Evolutionary conservation across 78 protist genomes (phyloP), one percentile per base, ranked within the genome.

Genomic region (Speleostelium caveatum): DNA sequence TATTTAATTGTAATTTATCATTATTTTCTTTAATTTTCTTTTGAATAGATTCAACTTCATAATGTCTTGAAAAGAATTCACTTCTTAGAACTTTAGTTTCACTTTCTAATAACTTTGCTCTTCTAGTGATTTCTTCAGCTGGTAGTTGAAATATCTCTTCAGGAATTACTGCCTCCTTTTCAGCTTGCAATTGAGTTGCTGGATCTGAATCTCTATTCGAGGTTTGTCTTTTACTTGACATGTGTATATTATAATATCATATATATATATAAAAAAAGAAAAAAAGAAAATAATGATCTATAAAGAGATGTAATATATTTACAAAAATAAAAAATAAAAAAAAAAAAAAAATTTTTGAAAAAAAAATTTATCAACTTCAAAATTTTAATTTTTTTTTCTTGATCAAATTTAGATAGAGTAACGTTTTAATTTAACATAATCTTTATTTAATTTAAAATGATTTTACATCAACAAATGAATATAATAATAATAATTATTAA

Each of bases 1-100:
- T 93, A 96, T 99, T 96, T 51, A 97, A 74, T 68, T 98, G 97
- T 74, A 99, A 95, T 68, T 98, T 97, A 28, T 96, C 97, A 8
- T 36, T 49, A 94, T 98, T 99, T 42, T 97, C 99, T 80, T 96
- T 96, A 79, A 97, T 87, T 86, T 66, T 73, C 33, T 94, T 98
- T 66, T 88, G 77, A 73, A 78, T 26, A 1, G 69, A 51, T 2
- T 41, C 60, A 17, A 58, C 36, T 66, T 98, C 98, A 51, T 67
- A 56, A 68, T 75, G 93, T 39, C 72, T 75, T 1, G 83, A 55
- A n/a, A 75, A 55, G 42, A 72, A 83, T 68, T 83, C 93, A 39
- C 83, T 41, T 67, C 86, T 69, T 21, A 86, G 30, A 12, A 86
- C 32, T 45, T 86, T 86, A 30, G 86, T 86, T 73, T 86, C 83